Percentiles rank a stretch among this genome's conserved stretches.
phyloP scores from a whole-genome alignment of 495 filamentous ascomycete genomes.

The Letharia columbiana region DNA sequence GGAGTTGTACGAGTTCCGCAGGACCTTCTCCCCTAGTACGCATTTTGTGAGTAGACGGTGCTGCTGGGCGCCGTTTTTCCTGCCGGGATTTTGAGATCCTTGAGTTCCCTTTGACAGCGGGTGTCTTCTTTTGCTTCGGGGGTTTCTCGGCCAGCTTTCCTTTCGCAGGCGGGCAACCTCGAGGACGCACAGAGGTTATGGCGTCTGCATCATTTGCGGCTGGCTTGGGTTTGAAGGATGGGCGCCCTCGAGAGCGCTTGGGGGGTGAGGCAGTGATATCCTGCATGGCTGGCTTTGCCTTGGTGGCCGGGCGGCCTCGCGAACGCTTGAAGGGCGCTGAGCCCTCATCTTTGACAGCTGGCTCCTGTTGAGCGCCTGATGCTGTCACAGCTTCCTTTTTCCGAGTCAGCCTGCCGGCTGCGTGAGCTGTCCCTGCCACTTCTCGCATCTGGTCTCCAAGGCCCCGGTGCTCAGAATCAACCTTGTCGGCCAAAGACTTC shows the following conservation, averaged over 20 bases:
- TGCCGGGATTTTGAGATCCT: not conserved
- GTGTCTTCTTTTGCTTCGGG: not conserved
- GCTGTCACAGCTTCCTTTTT: not conserved
- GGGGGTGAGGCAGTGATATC: not conserved
- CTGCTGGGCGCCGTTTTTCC: not conserved
- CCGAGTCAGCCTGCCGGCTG: not conserved
- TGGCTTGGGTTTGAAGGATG: not conserved
- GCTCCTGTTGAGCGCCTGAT: not conserved
- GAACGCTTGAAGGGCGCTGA: not conserved
- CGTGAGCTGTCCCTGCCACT: not conserved
- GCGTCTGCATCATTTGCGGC: not conserved
- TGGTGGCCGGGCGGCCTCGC: not conserved
- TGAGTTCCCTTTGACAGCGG: not conserved
- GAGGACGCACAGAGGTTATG: not conserved
- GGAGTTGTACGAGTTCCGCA: not conserved
- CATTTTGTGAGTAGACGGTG: not conserved
- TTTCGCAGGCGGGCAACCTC: not conserved
- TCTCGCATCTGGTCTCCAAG: not conserved
- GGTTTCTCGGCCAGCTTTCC: not conserved
- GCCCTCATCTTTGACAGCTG: too few species aligned
- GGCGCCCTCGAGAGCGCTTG: not conserved
- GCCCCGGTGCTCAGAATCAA: not conserved
- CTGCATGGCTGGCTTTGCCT: not conserved
- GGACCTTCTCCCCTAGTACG: not conserved
- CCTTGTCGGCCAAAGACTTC: constrained; percentile 1